These are phyloP conservation scores for Ambrosia hybrid DNA, from an alignment of 140 eudicot genomes.

Conservation along the genomic window DNA sequence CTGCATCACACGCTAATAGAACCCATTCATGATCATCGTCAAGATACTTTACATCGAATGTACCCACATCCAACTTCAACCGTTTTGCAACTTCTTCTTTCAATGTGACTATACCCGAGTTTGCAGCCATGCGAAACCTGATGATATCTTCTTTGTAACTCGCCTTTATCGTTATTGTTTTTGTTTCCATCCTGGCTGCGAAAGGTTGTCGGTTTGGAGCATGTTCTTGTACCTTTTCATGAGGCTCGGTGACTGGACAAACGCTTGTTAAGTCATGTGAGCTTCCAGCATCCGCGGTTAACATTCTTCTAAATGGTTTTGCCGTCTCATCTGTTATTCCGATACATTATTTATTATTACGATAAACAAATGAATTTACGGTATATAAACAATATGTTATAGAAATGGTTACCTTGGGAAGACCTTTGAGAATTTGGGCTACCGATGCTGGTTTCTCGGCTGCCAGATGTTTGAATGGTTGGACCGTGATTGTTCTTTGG, in stretches of 20 bases:
- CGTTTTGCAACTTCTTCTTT: slow-evolving; percentile 57
- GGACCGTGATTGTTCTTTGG: slow-evolving; percentile 40
- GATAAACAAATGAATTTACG: slow-evolving; percentile 26
- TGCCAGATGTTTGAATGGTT: slow-evolving; percentile 34
- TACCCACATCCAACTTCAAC: slow-evolving; percentile 46
- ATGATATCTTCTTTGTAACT: slow-evolving; percentile 64
- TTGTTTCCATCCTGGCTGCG: slow-evolving; percentile 41
- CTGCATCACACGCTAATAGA: slow-evolving; percentile 51
- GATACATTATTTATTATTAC: slow-evolving; percentile 28
- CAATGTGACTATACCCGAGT: slow-evolving; percentile 42
- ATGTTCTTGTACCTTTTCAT: slow-evolving; percentile 46
- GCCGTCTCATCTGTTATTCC: slow-evolving; percentile 36
- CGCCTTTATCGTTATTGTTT: slow-evolving; percentile 46
- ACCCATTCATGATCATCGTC: slow-evolving; percentile 71
- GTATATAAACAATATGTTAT: slow-evolving; percentile 27
- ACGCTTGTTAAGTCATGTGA: slow-evolving; percentile 75
- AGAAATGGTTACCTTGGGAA: slow-evolving; percentile 62
- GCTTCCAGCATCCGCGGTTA: slow-evolving; percentile 85
- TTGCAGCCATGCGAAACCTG: slow-evolving; percentile 44
- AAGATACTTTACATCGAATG: slow-evolving; percentile 52
- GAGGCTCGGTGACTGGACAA: slow-evolving; percentile 50
- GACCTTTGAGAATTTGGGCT: slow-evolving; percentile 88
- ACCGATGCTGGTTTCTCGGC: slow-evolving; percentile 72
- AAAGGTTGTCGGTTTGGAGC: slow-evolving; percentile 46
- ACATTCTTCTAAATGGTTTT: slow-evolving; percentile 60